phyloP scores from a whole-genome alignment of 331 rosid species.

The Cydonia oblonga region DNA sequence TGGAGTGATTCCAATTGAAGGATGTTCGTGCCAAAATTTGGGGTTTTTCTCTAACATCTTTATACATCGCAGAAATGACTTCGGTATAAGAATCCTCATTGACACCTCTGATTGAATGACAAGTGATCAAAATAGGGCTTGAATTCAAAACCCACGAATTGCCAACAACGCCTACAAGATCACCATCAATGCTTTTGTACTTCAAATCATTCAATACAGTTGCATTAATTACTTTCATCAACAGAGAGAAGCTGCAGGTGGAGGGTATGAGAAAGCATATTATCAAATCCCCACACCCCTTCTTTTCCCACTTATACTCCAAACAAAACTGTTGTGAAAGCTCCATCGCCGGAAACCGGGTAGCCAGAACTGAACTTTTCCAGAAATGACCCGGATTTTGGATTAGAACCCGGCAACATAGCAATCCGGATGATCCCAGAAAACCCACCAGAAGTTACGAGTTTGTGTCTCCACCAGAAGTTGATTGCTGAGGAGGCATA shows the following conservation, averaged over 20 bases:
- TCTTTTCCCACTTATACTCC: conserved; percentile 65
- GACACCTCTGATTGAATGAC: conserved; percentile 37
- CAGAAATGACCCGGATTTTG: conserved; percentile 27
- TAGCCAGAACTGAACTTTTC: conserved; percentile 53
- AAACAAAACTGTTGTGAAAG: conserved; percentile 41
- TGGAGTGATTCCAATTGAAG: no score
- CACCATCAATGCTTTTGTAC: conserved; percentile 72
- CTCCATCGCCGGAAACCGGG: conserved; percentile 52
- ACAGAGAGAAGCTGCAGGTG: conserved; percentile 39
- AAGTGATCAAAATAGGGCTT: conserved; percentile 47
- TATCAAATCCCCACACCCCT: conserved; percentile 69
- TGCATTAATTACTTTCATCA: conserved; percentile 22
- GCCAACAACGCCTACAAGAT: conserved; percentile 72
- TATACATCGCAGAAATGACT: no score
- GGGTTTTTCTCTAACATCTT: no score
- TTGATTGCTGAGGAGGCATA: conserved; percentile 40
- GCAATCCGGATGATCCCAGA: conserved; percentile 55
- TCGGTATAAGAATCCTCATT: background rate
- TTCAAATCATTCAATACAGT: conserved; percentile 43
- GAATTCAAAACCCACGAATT: conserved; percentile 56
- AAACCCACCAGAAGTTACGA: conserved; percentile 30
- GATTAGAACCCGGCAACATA: conserved; percentile 36
- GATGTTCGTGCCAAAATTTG: no score
- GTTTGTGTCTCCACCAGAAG: conserved; percentile 5
- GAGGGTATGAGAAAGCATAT: conserved; percentile 36